phyloP scores from a whole-genome alignment of 202 grass and related monocot genomes.

The Carex sylvatica region DNA sequence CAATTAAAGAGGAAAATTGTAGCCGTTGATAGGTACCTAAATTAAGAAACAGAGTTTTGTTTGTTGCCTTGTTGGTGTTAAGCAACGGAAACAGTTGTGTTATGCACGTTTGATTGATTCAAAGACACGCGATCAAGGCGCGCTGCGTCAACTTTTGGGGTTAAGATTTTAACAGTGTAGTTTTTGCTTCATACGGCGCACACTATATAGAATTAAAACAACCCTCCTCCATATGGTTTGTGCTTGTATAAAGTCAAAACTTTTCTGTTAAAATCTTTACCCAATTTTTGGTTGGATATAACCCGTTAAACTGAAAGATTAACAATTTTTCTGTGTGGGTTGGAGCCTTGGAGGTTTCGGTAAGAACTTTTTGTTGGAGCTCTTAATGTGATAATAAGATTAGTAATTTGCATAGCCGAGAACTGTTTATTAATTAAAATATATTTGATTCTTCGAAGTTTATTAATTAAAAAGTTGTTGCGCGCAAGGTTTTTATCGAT shows the following conservation, averaged over 20 bases:
- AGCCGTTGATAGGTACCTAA: slow-evolving; percentile 25
- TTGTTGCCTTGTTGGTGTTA: neutral
- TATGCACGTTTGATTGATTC: neutral
- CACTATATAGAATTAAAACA: too few species aligned
- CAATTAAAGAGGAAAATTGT: slow-evolving; percentile 2
- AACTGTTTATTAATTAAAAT: neutral
- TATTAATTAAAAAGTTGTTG: too few species aligned
- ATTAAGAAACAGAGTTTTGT: slow-evolving; percentile 4
- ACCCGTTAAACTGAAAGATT: neutral
- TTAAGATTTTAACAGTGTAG: too few species aligned
- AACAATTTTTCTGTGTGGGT: neutral
- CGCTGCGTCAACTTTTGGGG: neutral
- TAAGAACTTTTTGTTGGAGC: neutral
- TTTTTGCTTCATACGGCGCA: too few species aligned
- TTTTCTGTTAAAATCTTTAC: too few species aligned
- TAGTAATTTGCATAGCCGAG: neutral
- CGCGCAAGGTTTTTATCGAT: too few species aligned
- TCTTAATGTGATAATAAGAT: neutral
- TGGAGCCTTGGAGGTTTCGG: neutral
- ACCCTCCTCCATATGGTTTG: too few species aligned
- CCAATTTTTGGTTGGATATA: neutral
- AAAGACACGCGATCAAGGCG: neutral
- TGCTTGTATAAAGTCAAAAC: too few species aligned
- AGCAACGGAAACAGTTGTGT: neutral
- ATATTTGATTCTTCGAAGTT: neutral